Conservation (phyloP, 495 filamentous ascomycete genomes). For the Podospora conica region DNA sequence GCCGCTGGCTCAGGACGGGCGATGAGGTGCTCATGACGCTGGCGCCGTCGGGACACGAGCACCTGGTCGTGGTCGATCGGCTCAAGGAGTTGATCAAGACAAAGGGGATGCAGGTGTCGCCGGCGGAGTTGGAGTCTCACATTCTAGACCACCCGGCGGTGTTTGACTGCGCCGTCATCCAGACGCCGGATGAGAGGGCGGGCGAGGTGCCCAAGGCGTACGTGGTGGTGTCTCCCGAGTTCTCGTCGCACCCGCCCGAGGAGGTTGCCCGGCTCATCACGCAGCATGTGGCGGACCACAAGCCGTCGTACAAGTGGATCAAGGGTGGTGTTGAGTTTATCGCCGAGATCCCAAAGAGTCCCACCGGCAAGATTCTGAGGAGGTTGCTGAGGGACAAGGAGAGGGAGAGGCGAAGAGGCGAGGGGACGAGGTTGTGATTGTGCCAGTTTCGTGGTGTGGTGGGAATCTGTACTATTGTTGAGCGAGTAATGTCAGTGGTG, state of each 20-base stretch:
- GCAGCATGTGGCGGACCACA: constrained; percentile 28
- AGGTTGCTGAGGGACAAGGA: background rate
- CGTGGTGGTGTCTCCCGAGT: constrained; percentile 41
- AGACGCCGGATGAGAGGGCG: constrained; percentile 46
- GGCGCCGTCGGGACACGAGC: constrained; percentile 60
- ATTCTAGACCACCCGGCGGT: constrained; percentile 51
- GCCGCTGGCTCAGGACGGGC: constrained; percentile 76
- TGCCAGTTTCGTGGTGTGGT: background rate
- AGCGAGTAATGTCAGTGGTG: no score
- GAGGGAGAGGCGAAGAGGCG: background rate
- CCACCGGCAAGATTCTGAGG: background rate
- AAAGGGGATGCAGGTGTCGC: constrained; percentile 54
- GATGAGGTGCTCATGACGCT: constrained; percentile 72
- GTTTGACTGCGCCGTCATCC: constrained; percentile 53
- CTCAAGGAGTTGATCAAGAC: constrained; percentile 95
- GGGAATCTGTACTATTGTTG: no score
- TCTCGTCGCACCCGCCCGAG: constrained; percentile 8
- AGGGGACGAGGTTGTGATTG: background rate
- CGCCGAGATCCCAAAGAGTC: background rate
- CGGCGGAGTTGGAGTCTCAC: constrained; percentile 58
- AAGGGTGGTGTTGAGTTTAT: background rate
- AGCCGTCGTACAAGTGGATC: constrained; percentile 36
- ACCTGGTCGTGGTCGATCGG: constrained; percentile 77
- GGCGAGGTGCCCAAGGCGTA: constrained; percentile 58
- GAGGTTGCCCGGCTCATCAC: constrained; percentile 10